phyloP scores from a whole-genome alignment of 2,329 filamentous ascomycete species.

The Pseudogymnoascus sp. region DNA sequence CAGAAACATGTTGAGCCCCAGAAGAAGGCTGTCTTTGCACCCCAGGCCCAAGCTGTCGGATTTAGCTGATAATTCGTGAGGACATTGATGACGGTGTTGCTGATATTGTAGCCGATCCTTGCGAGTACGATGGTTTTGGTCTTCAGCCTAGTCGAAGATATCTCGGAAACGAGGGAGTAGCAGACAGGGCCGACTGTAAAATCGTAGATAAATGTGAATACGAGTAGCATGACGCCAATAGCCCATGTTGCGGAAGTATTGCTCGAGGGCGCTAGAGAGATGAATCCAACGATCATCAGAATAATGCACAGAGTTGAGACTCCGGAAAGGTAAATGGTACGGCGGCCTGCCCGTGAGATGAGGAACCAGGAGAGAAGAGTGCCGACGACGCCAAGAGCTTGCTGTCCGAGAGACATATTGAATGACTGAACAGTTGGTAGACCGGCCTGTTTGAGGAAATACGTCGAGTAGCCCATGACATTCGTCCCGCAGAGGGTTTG shows the following conservation, averaged over 20 bases:
- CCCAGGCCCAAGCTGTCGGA: constrained; percentile 33
- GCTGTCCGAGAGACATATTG: constrained; percentile 43
- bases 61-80: constrained; percentile 32
- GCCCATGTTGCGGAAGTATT: constrained; percentile 37
- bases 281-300: constrained; percentile 39
- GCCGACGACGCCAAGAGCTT: constrained; percentile 37
- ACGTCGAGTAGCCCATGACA: constrained; percentile 58
- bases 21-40: constrained; percentile 35
- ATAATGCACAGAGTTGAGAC: constrained; percentile 20
- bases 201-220: constrained; percentile 35
- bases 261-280: constrained; percentile 33
- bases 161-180: constrained; percentile 37
- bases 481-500: constrained; percentile 57
- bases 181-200: constrained; percentile 33
- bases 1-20: constrained; percentile 34
- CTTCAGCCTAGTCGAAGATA: constrained; percentile 35
- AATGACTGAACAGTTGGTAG: constrained; percentile 41
- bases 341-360: neutral
- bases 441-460: constrained; percentile 50
- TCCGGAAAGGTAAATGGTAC: neutral
- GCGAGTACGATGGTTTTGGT: constrained; percentile 36
- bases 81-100: constrained; percentile 29
- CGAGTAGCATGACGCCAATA: constrained; percentile 30
- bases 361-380: constrained; percentile 33
- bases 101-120: constrained; percentile 33